Base-by-base conservation (phyloP, 257 asterid genomes). In the Galeopsis tetrahit region DNA sequence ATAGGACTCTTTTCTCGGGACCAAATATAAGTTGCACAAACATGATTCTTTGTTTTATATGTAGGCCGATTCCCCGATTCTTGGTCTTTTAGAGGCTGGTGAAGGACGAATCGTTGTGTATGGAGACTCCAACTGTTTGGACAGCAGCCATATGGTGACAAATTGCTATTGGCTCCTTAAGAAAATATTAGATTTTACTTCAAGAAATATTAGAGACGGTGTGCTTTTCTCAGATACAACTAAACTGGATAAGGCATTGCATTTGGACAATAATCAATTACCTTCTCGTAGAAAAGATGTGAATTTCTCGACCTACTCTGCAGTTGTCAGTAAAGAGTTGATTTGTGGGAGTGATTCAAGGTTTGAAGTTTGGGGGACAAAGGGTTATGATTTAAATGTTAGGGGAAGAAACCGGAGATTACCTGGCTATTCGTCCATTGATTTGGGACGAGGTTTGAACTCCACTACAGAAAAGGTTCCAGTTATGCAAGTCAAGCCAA, bases 61-160 rank as follows among this genome's bases (percentile, higher is more conserved):
- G 82, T 92, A 92, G 98, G 93, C 89, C 33, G 97, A 91, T 78
- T 88, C 95, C 52, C 97, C 99, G 33, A 92, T 95, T 81, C 98
- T 95, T 63, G 99, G 99, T 66, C 90, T 95, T 56, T 43, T 88
- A 75, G 97, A 88, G 85, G 77, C 76, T 70, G 91, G 93, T 46
- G 80, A 78, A 39, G 96, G 99, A 63, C 85, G 98, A 72, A 78
- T 95, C 36, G 87, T 91, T 1, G 96, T 90, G n/a, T 91, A 90
- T 36, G 99, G 99, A 63, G 99, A 95, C 72, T 95, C 99, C 77
- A 95, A 95, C 80, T 95, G 99, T 79, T 84, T 95, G 85, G 99
- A 95, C 78, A 90, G 99, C 86, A 95, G 98, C 87, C 99, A 95
- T 78, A 95, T 95, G 98, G 98, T 95, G 68, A 88, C 99, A 67